These are phyloP conservation scores for Falciphora oryzae DNA, from an alignment of 2,329 filamentous ascomycete species.

Conservation along the genomic window DNA sequence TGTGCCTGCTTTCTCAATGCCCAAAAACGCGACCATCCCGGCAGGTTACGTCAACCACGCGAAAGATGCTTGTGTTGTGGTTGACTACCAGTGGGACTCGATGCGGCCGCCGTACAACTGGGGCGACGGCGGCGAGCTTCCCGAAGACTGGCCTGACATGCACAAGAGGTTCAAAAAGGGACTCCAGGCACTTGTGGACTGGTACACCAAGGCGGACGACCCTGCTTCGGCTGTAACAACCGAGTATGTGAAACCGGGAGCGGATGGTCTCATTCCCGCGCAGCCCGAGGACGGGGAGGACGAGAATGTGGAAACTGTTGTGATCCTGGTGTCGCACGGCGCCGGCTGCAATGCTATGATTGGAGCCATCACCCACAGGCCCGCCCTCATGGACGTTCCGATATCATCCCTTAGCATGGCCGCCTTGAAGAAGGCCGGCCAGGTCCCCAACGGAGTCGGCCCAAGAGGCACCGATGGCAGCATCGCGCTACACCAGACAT, in stretches of 20 bases:
- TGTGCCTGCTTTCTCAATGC: constrained; percentile 76
- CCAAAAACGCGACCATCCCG: constrained; percentile 74
- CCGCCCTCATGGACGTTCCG: constrained; percentile 82
- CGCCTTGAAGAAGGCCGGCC: constrained; percentile 13
- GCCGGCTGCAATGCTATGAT: constrained; percentile 95
- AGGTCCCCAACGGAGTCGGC: constrained; percentile 13
- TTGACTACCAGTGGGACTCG: constrained; percentile 98
- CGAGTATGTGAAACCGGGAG: constrained; percentile 10
- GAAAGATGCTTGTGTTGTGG: constrained; percentile 72
- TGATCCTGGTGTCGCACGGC: constrained; percentile 88
- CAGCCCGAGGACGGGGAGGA: constrained; percentile 33
- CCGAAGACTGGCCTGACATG: constrained; percentile 95
- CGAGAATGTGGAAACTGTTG: constrained; percentile 66
- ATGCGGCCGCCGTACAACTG: constrained; percentile 72
- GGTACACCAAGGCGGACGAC: constrained; percentile 61
- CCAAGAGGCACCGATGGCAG: constrained; percentile 21
- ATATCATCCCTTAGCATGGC: constrained; percentile 92
- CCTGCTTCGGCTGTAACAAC: constrained; percentile 43
- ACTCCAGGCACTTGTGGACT: constrained; percentile 71
- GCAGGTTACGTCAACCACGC: constrained; percentile 86
- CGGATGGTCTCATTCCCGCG: constrained; percentile 5
- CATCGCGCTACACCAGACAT: constrained; percentile 52
- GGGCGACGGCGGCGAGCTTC: constrained; percentile 81
- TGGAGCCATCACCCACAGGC: constrained; percentile 84
- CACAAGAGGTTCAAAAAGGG: constrained; percentile 82